phyloP scores from a whole-genome alignment of 1,139 yeast species.

The Yamadazyma diddensiae region DNA sequence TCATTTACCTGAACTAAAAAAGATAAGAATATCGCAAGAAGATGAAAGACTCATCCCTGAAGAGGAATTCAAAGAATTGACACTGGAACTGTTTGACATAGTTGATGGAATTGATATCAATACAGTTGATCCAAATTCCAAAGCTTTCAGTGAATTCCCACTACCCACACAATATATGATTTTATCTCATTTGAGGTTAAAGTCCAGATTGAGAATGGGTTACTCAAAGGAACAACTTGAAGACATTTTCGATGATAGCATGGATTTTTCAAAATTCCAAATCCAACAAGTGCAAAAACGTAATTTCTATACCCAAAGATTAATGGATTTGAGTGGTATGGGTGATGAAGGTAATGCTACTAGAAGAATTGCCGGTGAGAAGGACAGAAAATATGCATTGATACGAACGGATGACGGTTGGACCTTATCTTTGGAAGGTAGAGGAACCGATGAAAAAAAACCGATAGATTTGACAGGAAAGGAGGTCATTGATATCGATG shows the following conservation, averaged over 20 bases:
- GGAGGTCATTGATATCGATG: no score
- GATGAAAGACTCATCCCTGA: conserved; percentile 78
- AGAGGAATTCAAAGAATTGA: conserved; percentile 63
- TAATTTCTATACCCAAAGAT: conserved; percentile 81
- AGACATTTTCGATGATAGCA: conserved; percentile 71
- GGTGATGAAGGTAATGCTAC: conserved; percentile 54
- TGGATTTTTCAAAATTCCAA: conserved; percentile 92
- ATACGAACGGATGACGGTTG: conserved; percentile 82
- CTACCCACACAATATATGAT: conserved; percentile 85
- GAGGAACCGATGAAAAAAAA: background rate
- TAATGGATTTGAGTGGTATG: conserved; percentile 84
- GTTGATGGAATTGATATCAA: conserved; percentile 72
- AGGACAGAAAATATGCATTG: conserved; percentile 71
- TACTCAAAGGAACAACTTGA: conserved; percentile 84
- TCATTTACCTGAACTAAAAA: conserved; percentile 67
- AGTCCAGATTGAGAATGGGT: conserved; percentile 94
- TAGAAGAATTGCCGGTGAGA: conserved; percentile 81
- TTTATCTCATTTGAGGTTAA: conserved; percentile 73
- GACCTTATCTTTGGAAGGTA: conserved; percentile 61
- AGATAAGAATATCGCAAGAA: conserved; percentile 32
- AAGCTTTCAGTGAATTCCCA: conserved; percentile 65
- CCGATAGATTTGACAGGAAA: no score
- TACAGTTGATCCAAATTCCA: conserved; percentile 65
- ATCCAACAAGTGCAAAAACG: conserved; percentile 90
- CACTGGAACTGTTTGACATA: conserved; percentile 60